These are phyloP conservation scores for Atractiella rhizophila DNA, from an alignment of 768 basidiomycete genomes.

Conservation along the genomic window DNA sequence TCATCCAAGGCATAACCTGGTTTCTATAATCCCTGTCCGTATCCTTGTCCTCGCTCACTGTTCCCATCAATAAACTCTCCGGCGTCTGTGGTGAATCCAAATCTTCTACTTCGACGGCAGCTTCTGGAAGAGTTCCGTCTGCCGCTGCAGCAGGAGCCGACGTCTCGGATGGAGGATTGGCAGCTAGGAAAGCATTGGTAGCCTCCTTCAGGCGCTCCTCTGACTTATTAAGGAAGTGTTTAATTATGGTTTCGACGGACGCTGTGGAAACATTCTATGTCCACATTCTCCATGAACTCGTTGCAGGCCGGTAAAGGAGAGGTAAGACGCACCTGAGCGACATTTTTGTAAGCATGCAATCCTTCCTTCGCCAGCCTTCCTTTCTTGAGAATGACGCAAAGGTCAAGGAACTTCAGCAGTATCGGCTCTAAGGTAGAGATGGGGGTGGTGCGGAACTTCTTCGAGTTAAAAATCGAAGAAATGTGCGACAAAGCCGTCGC, in stretches of 20 bases:
- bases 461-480: constrained; percentile 59
- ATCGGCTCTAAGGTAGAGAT: constrained; percentile 76
- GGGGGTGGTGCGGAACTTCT: constrained; percentile 79
- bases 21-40: constrained; percentile 84
- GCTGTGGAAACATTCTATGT: constrained; percentile 64
- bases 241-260: constrained; percentile 77
- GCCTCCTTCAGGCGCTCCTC: constrained; percentile 21
- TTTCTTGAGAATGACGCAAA: constrained; percentile 84
- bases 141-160: constrained; percentile 1
- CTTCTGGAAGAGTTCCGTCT: constrained; percentile 1
- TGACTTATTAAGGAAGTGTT: constrained; percentile 40
- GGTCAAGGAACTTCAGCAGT: constrained; percentile 79
- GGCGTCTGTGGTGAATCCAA: constrained; percentile 88
- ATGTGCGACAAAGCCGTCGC: constrained; percentile 17
- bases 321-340: too few species aligned
- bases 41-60: constrained; percentile 68
- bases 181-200: constrained; percentile 22
- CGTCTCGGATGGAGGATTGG: constrained; percentile 15
- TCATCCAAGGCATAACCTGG: constrained; percentile 88
- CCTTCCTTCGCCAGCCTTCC: constrained; percentile 83
- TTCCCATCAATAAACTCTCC: constrained; percentile 65
- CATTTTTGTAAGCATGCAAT: constrained; percentile 92
- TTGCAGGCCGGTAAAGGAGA: too few species aligned
- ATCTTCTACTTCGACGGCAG: constrained; percentile 64
- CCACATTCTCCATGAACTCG: too few species aligned